Evolutionary conservation across 1,139 yeast species (phyloP).

Genomic region (Lodderomyces metapsilosis): DNA sequence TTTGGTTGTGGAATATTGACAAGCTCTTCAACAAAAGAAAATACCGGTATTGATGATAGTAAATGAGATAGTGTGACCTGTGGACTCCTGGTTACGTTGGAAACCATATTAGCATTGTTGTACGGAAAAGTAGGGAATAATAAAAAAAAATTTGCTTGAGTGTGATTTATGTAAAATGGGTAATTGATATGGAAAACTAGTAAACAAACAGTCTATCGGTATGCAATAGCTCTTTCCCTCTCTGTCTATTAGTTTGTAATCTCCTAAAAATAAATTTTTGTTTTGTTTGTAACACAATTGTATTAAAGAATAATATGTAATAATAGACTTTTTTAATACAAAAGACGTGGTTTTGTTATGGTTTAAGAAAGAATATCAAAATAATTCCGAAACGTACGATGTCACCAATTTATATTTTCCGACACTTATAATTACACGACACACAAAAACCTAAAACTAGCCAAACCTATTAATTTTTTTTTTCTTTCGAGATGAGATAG

Average conservation of each 20-base stretch:
- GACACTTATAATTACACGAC: not conserved
- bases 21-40: constrained; percentile 35
- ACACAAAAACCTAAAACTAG: constrained; percentile 1
- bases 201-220: no score
- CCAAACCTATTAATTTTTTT: no score
- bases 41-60: constrained; percentile 21
- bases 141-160: not conserved
- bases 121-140: not conserved
- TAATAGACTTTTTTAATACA: no score
- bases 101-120: constrained; percentile 10
- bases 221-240: no score
- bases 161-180: not conserved
- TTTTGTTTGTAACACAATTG: no score
- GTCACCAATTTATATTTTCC: not conserved
- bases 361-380: not conserved
- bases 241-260: no score
- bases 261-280: no score
- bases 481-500: no score
- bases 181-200: no score
- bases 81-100: constrained; percentile 6
- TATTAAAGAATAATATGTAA: no score
- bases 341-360: not conserved
- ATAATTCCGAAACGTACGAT: not conserved
- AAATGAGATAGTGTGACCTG: constrained; percentile 11
- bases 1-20: constrained; percentile 20